Conservation (phyloP, 306 rosid species). For the Pueraria montana region DNA sequence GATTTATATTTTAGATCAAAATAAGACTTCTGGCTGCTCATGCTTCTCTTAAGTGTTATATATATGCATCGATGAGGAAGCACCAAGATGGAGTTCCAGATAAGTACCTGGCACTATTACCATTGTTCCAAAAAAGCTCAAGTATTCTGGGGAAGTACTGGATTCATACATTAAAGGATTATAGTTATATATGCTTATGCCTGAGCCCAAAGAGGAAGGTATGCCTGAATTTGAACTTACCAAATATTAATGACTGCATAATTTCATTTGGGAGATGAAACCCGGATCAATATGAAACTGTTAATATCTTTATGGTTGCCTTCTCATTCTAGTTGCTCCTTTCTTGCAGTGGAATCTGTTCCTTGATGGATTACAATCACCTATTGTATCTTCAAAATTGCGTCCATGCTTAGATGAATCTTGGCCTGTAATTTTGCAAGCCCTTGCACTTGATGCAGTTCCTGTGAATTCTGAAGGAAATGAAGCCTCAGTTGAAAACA, state of each 20-base stretch:
- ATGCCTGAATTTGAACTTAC: conserved; percentile 49
- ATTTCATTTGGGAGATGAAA: conserved; percentile 40
- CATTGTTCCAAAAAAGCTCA: conserved; percentile 90
- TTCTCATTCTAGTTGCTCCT: conserved; percentile 45
- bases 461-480: conserved; percentile 71
- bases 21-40: conserved; percentile 97
- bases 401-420: conserved; percentile 90
- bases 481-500: conserved; percentile 50
- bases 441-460: conserved; percentile 92
- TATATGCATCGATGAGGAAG: conserved; percentile 89
- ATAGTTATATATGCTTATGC: conserved; percentile 74
- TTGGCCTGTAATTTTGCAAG: conserved; percentile 99
- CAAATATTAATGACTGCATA: conserved; percentile 28
- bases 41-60: conserved; percentile 96
- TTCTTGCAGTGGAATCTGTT: conserved; percentile 85
- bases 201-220: conserved; percentile 81
- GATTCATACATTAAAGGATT: conserved; percentile 84
- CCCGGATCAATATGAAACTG: conserved; percentile 12
- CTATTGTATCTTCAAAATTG: conserved; percentile 78
- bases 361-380: conserved; percentile 93
- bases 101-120: conserved; percentile 83
- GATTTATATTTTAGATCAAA: conserved; percentile 72
- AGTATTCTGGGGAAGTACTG: conserved; percentile 86
- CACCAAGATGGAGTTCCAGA: conserved; percentile 73
- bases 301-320: conserved; percentile 34